Evolutionary conservation across 371 early-diverging fungal genomes (phyloP).

Genomic region (Mortierella sp.): DNA sequence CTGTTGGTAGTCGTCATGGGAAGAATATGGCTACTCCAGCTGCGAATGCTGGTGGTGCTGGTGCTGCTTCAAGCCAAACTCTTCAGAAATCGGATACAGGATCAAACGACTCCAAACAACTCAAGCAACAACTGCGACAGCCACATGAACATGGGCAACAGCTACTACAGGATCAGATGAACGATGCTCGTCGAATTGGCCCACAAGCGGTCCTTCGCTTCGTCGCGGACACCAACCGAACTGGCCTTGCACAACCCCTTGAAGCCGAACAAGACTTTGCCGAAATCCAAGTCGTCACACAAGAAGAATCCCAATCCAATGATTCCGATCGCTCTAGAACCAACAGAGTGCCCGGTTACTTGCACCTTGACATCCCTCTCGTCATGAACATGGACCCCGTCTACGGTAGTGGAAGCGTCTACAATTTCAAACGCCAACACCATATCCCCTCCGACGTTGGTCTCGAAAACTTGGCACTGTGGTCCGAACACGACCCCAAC

Average conservation of each 20-base stretch:
- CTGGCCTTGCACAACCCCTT: not conserved
- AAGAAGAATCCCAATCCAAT: not conserved
- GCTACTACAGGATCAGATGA: not conserved
- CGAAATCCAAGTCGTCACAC: not conserved
- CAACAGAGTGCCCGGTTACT: conserved; percentile 19
- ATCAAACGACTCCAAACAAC: not conserved
- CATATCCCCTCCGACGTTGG: conserved; percentile 46
- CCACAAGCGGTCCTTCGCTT: conserved; percentile 1
- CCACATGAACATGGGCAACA: not conserved
- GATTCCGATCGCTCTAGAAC: not conserved
- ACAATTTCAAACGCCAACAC: conserved; percentile 37
- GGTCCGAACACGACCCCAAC: conserved; percentile 33
- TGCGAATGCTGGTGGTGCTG: not conserved
- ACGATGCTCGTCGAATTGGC: not conserved
- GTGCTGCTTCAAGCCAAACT: not conserved
- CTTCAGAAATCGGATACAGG: not conserved
- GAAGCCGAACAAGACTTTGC: conserved; percentile 3
- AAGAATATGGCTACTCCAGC: too few species aligned
- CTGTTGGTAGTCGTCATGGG: not conserved
- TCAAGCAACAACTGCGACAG: not conserved
- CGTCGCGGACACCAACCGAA: conserved; percentile 9
- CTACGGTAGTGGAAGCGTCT: conserved; percentile 33
- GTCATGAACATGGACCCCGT: conserved; percentile 45
- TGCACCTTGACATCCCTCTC: conserved; percentile 38
- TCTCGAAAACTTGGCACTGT: conserved; percentile 43